A percentile compares a stretch with the other conserved stretches of the same genome.
phyloP scores from a whole-genome alignment of 2,329 filamentous ascomycete species.

The Ceratocystis colombiana region DNA sequence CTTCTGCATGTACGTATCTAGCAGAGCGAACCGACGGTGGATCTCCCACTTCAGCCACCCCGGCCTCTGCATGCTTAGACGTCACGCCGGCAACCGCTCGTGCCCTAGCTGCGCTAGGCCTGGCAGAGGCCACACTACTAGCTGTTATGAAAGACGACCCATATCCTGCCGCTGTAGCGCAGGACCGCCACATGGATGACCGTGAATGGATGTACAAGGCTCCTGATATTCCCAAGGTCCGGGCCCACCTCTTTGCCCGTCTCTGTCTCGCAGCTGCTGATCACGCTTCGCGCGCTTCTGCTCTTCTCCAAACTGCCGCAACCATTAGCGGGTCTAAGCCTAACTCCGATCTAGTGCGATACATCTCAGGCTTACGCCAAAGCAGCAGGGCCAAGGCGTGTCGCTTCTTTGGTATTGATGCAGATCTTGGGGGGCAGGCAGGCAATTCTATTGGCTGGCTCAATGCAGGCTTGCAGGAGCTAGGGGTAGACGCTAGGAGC shows the following conservation, averaged over 20 bases:
- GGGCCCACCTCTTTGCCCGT: conserved; percentile 76
- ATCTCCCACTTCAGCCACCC: conserved; percentile 26
- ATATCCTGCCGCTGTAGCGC: conserved; percentile 71
- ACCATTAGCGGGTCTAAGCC: conserved; percentile 37
- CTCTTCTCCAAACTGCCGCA: conserved; percentile 38
- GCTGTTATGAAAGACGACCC: conserved; percentile 91
- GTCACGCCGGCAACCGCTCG: conserved; percentile 44
- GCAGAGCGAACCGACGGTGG: conserved; percentile 43
- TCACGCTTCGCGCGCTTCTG: conserved; percentile 64
- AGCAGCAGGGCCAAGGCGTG: conserved; percentile 77
- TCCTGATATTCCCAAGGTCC: conserved; percentile 77
- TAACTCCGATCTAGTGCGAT: conserved; percentile 57
- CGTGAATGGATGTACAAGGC: conserved; percentile 96
- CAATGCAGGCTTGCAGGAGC: conserved; percentile 60
- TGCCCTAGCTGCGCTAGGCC: conserved; percentile 54
- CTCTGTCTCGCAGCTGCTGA: conserved; percentile 81
- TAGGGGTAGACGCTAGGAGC: conserved; percentile 49
- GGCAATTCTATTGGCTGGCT: conserved; percentile 84
- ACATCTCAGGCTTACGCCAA: conserved; percentile 63
- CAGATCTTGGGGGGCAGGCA: conserved; percentile 69
- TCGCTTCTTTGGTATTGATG: conserved; percentile 81
- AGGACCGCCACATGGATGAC: conserved; percentile 70
- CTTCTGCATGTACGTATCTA: conserved; percentile 66
- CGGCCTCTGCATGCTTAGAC: conserved; percentile 41
- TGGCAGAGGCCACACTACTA: conserved; percentile 81